A percentile compares a stretch with the other conserved stretches of the same genome.
These are phyloP conservation scores for Fonsecaea pedrosoi DNA, from an alignment of 2,329 filamentous ascomycete genomes.

Conservation along the genomic window DNA sequence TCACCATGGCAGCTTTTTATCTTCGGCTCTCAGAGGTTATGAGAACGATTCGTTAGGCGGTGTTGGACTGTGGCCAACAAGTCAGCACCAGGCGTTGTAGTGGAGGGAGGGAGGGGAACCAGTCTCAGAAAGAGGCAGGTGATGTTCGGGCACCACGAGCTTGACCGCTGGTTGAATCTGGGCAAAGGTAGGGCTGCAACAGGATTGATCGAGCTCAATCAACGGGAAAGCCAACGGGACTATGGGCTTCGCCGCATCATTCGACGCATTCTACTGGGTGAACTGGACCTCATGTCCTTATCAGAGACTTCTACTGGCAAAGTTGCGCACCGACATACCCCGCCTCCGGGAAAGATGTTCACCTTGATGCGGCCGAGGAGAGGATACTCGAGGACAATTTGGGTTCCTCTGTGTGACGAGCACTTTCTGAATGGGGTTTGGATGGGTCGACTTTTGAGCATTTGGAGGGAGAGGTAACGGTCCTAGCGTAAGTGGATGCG, in stretches of 20 bases:
- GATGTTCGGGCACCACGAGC: constrained; percentile 10
- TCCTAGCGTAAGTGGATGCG: constrained; percentile 16
- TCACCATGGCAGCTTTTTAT: not conserved
- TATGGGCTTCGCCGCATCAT: constrained; percentile 3
- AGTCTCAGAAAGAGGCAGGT: constrained; percentile 2
- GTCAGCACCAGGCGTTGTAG: constrained; percentile 17
- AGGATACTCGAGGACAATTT: not conserved
- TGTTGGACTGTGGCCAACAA: constrained; percentile 18
- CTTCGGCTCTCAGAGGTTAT: not conserved
- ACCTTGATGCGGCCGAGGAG: constrained; percentile 4
- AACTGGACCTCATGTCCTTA: constrained; percentile 25
- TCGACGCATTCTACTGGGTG: constrained; percentile 10
- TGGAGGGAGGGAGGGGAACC: constrained; percentile 1
- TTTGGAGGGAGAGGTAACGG: constrained; percentile 8
- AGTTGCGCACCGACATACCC: constrained; percentile 15
- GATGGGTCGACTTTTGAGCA: constrained; percentile 14
- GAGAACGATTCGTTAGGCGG: constrained; percentile 23
- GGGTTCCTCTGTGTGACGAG: not conserved
- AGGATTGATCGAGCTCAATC: constrained; percentile 17
- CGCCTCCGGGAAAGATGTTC: constrained; percentile 10
- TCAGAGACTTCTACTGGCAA: constrained; percentile 25
- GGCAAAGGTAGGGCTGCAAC: constrained; percentile 10
- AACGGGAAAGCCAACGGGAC: constrained; percentile 7
- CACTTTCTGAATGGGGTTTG: constrained; percentile 15
- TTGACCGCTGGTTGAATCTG: constrained; percentile 26